A percentile compares a stretch with the other conserved stretches of the same genome.
These are phyloP conservation scores for Solanum pimpinellifolium DNA, from an alignment of 257 asterid species.

Conservation along the genomic window DNA sequence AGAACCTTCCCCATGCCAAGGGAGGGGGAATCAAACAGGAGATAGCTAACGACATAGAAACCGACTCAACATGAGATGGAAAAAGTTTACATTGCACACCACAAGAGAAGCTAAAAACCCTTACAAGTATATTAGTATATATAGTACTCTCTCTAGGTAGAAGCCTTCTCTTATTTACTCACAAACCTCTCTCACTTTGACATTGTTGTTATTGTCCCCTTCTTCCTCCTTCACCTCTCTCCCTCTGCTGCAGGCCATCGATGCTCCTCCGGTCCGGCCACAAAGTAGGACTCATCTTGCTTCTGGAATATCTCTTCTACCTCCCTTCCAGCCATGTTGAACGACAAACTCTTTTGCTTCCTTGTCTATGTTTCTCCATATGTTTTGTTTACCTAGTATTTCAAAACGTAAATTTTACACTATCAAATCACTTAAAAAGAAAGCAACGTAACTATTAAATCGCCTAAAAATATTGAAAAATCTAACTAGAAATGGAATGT, in stretches of 20 bases:
- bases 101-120: too few species aligned
- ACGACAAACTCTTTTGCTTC: constrained; percentile 24
- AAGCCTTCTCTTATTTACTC: neutral
- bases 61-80: too few species aligned
- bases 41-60: too few species aligned
- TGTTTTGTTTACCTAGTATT: constrained; percentile 16
- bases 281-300: constrained; percentile 17
- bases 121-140: neutral
- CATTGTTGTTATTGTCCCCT: neutral
- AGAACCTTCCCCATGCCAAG: too few species aligned
- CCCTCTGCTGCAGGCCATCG: too few species aligned
- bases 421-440: neutral
- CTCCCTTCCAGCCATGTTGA: neutral
- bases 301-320: constrained; percentile 8
- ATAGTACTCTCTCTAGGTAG: neutral
- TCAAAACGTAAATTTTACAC: neutral
- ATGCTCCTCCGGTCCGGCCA: constrained; percentile 20
- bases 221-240: neutral
- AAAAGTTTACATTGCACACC: too few species aligned
- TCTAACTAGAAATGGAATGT: neutral
- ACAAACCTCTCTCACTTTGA: neutral
- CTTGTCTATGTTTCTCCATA: constrained; percentile 19
- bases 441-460: neutral
- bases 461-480: neutral
- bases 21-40: too few species aligned